phyloP scores from a whole-genome alignment of 495 filamentous ascomycete species.

The Penicillium canescens region DNA sequence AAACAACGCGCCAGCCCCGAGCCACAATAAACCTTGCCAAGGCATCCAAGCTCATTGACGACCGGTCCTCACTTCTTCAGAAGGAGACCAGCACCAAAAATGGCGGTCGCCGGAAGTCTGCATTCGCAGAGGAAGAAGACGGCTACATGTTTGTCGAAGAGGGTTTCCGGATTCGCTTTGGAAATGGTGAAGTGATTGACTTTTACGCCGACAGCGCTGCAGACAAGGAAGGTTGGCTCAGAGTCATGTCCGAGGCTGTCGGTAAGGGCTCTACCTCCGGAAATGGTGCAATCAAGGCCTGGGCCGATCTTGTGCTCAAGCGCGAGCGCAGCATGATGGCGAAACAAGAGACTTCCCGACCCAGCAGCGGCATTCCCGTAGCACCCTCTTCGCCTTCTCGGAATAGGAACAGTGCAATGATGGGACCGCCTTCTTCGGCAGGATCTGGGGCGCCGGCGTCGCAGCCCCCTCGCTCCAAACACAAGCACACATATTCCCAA shows the following conservation, averaged over 20 bases:
- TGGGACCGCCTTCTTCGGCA: conserved; percentile 29
- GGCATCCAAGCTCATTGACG: conserved; percentile 91
- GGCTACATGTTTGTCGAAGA: conserved; percentile 99
- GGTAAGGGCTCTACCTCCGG: conserved; percentile 59
- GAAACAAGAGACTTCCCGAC: conserved; percentile 29
- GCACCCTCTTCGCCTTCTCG: conserved; percentile 22
- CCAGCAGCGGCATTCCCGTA: neutral
- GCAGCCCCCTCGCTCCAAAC: conserved; percentile 30
- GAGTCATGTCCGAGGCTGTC: conserved; percentile 79
- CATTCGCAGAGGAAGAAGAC: conserved; percentile 97
- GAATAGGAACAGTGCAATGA: conserved; percentile 23
- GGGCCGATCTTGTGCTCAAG: conserved; percentile 83
- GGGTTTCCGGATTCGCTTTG: conserved; percentile 96
- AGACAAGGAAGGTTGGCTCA: conserved; percentile 94
- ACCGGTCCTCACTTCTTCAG: conserved; percentile 77
- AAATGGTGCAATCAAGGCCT: conserved; percentile 51
- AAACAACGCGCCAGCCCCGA: conserved; percentile 89
- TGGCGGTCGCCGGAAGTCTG: conserved; percentile 83
- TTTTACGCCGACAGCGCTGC: conserved; percentile 90
- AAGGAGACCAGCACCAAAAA: conserved; percentile 72
- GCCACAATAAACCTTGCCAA: conserved; percentile 96
- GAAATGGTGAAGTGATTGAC: conserved; percentile 95
- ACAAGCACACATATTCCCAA: conserved; percentile 47
- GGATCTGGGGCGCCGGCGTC: conserved; percentile 29
- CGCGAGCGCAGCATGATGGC: conserved; percentile 40